These are phyloP conservation scores for Pilaira anomala DNA, from an alignment of 192 early-diverging fungal genomes.

Conservation along the genomic window DNA sequence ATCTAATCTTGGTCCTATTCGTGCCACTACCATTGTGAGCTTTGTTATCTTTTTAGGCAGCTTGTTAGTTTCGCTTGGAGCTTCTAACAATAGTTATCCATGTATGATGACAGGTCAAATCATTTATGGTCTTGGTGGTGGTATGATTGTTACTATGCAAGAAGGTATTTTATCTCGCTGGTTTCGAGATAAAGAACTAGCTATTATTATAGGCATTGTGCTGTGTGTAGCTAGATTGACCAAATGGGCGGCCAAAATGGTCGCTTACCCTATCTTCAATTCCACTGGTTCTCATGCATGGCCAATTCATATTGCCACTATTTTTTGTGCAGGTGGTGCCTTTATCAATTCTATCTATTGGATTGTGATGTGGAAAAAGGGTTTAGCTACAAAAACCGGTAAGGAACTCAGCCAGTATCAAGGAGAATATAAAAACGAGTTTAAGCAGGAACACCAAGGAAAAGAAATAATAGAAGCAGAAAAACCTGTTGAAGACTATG, in stretches of 20 bases:
- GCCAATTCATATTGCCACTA: constrained; percentile 45
- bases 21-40: constrained; percentile 50
- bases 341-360: constrained; percentile 48
- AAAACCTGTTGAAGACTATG: background rate
- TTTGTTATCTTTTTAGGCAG: constrained; percentile 53
- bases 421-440: background rate
- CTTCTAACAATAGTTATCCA: constrained; percentile 40
- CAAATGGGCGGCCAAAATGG: constrained; percentile 64
- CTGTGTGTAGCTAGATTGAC: constrained; percentile 66
- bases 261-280: constrained; percentile 57
- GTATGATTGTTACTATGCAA: constrained; percentile 70
- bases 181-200: constrained; percentile 67
- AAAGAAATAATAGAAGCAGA: background rate
- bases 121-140: constrained; percentile 66
- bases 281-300: constrained; percentile 36
- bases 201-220: constrained; percentile 63
- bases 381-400: constrained; percentile 16
- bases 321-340: constrained; percentile 48
- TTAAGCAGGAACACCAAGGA: constrained; percentile 1
- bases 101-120: constrained; percentile 55
- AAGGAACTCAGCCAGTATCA: constrained; percentile 4
- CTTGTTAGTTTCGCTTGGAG: constrained; percentile 45
- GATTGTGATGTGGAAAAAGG: constrained; percentile 39
- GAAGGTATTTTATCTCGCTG: constrained; percentile 74
- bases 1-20: constrained; percentile 48